A percentile compares a stretch with the other conserved stretches of the same genome.
These are phyloP conservation scores for Reticulascus tulasneorum DNA, from an alignment of 2,329 filamentous ascomycete genomes.

Conservation along the genomic window DNA sequence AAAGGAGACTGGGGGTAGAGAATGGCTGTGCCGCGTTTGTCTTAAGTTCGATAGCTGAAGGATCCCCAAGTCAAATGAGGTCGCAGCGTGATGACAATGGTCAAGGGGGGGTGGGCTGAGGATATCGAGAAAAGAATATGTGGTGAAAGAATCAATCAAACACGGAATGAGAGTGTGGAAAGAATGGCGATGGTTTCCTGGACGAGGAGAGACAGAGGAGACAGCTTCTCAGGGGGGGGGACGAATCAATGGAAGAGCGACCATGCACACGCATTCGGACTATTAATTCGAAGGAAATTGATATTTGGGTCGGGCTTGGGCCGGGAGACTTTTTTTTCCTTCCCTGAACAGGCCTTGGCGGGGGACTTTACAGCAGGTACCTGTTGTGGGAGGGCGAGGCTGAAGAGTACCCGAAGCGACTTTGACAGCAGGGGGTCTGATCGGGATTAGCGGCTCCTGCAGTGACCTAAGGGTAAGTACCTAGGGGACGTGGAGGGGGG, in stretches of 20 bases:
- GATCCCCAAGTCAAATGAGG: no score
- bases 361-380: no score
- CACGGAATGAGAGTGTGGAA: slow-evolving; percentile 1
- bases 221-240: slow-evolving; percentile 9
- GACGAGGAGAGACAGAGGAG: slow-evolving; percentile 7
- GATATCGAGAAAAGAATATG: slow-evolving; percentile 5
- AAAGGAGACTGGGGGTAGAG: slow-evolving; percentile 5
- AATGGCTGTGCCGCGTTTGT: slow-evolving; percentile 9
- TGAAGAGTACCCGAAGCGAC: slow-evolving; percentile 12
- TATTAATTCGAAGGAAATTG: slow-evolving; percentile 14
- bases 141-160: slow-evolving; percentile 2
- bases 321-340: not conserved
- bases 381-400: slow-evolving; percentile 12
- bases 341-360: no score
- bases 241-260: slow-evolving; percentile 6
- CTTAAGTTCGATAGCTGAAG: slow-evolving; percentile 2
- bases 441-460: slow-evolving; percentile 10
- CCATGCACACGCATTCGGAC: no score
- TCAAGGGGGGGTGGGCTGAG: no score
- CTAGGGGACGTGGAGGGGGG: no score
- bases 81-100: no score
- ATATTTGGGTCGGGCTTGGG: slow-evolving; percentile 9
- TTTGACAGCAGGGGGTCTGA: slow-evolving; percentile 3
- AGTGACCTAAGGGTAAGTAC: slow-evolving; percentile 10
- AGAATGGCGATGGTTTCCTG: slow-evolving; percentile 4